These are phyloP conservation scores for Ramaria sp. DNA, from an alignment of 768 basidiomycete genomes.

Conservation along the genomic window DNA sequence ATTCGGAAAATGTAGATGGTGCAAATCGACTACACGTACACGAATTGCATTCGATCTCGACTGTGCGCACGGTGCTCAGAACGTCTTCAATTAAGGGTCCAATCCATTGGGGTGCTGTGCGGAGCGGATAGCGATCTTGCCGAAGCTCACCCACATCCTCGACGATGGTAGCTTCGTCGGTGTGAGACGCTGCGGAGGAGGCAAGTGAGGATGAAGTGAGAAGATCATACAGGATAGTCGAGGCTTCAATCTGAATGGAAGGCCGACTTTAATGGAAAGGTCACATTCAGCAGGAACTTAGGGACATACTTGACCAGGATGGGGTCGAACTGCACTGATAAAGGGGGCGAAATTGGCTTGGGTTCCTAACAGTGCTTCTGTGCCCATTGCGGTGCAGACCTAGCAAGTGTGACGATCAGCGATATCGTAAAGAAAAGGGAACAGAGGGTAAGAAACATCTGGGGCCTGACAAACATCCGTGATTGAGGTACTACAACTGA, in stretches of 20 bases:
- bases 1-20: background rate
- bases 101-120: slow-evolving; percentile 75
- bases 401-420: slow-evolving; percentile 48
- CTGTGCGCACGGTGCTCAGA: slow-evolving; percentile 45
- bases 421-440: slow-evolving; percentile 15
- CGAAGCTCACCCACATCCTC: slow-evolving; percentile 65
- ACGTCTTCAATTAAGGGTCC: slow-evolving; percentile 82
- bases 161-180: slow-evolving; percentile 60
- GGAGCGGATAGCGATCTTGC: slow-evolving; percentile 70
- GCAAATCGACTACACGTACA: slow-evolving; percentile 33
- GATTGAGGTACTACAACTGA: background rate
- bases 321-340: slow-evolving; percentile 67
- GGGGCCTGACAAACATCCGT: background rate
- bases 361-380: slow-evolving; percentile 69
- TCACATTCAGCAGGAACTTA: background rate
- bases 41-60: slow-evolving; percentile 73
- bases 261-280: background rate
- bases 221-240: slow-evolving; percentile 55
- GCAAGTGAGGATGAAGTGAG: slow-evolving; percentile 57
- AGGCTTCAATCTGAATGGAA: slow-evolving; percentile 47
- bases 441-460: no score
- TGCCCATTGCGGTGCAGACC: slow-evolving; percentile 73
- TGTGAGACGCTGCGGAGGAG: slow-evolving; percentile 26
- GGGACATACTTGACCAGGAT: slow-evolving; percentile 59
- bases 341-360: slow-evolving; percentile 68